Evolutionary conservation across 2,329 filamentous ascomycete genomes (phyloP), one percentile per base, ranked within the genome.

Genomic region (Nemania abortiva): DNA sequence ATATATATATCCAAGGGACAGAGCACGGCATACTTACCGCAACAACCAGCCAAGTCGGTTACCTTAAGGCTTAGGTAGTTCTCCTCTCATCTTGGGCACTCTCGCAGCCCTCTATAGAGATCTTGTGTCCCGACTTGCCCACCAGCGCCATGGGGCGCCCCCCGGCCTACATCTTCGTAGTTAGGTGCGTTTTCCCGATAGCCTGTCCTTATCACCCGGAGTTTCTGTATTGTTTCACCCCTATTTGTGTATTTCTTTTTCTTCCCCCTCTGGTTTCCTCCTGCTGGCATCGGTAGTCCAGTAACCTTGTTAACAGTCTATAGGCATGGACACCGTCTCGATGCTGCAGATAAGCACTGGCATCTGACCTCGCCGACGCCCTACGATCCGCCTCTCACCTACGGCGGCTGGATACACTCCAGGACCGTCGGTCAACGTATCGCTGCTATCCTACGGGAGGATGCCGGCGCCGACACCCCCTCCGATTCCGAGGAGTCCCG

Each of bases 281-380:
- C n/a, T n/a, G n/a, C n/a, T n/a, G n/a, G n/a, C n/a, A n/a, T n/a
- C n/a, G n/a, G n/a, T n/a, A n/a, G n/a, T n/a, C n/a, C n/a, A n/a
- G n/a, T n/a, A n/a, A n/a, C n/a, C n/a, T n/a, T n/a, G n/a, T n/a
- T n/a, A 5, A 5, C 11, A 3, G 20, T 37, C 15, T 11, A 49
- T 68, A 91, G 96, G 82, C 96, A 99, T 81, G 96, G 96, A 77
- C 93, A 95, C 75, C 92, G 96, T 74, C 91, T 99, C 66, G 96
- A 99, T 80, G 94, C 94, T 65, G 94, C 95, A 70, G 95, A 99
- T 85, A 94, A 95, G 79, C 90, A 93, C 80, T 99, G 96, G 96
- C 94, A 98, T 80, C 87, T 97, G 63, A 92, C 92, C 34, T 97
- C 96, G 6, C 92, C 95, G 1, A 95, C 94, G 6, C 96, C 96